Conservation (phyloP, 2,329 filamentous ascomycete genomes). For the Orbilia brochopaga region DNA sequence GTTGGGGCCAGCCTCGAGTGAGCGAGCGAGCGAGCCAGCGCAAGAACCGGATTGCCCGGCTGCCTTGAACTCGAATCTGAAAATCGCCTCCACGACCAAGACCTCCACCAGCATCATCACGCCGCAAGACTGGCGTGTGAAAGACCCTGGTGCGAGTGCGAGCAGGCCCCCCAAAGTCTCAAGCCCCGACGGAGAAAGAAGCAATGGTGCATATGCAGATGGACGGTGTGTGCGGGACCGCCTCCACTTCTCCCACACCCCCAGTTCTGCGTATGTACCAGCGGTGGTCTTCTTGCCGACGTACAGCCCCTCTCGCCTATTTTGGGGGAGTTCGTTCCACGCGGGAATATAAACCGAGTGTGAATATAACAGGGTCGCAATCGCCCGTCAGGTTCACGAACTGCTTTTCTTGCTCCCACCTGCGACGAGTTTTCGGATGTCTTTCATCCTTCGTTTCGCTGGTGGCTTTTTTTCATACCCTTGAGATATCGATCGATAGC, state of each 20-base stretch:
- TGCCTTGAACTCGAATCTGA: neutral
- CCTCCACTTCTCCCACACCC: neutral
- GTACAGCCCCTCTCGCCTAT: constrained; percentile 50
- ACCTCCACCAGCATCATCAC: constrained; percentile 17
- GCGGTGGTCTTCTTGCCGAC: constrained; percentile 28
- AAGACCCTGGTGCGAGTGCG: constrained; percentile 29
- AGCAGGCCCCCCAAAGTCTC: constrained; percentile 14
- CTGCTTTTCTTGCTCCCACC: constrained; percentile 9
- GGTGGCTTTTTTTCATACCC: neutral
- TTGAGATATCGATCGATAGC: constrained; percentile 3
- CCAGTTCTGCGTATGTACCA: neutral
- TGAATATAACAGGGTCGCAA: constrained; percentile 36
- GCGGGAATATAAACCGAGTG: constrained; percentile 49
- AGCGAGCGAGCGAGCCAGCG: neutral
- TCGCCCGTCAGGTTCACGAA: constrained; percentile 14
- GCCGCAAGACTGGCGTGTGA: constrained; percentile 39
- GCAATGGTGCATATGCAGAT: constrained; percentile 27
- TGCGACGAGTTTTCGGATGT: constrained; percentile 13
- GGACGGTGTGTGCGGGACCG: constrained; percentile 22
- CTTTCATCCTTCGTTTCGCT: constrained; percentile 30
- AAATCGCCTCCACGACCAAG: too few species aligned
- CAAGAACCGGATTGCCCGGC: neutral
- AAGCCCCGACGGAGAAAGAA: constrained; percentile 16
- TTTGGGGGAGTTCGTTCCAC: constrained; percentile 50
- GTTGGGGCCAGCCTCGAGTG: constrained; percentile 2